phyloP scores from a whole-genome alignment of 208 protist genomes.

The Acanthamoeba royreba region DNA sequence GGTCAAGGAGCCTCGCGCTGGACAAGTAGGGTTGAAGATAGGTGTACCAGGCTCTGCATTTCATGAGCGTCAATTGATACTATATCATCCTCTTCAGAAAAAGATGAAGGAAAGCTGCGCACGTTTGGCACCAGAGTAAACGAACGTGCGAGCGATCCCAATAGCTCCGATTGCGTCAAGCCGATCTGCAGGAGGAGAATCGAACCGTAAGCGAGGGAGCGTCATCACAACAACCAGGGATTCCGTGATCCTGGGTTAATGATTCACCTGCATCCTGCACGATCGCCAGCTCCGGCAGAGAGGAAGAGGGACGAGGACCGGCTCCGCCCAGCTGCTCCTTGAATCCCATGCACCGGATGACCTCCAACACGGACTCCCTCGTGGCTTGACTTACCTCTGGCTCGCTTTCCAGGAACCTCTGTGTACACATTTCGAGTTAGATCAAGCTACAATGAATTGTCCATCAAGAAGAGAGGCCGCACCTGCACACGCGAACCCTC shows the following conservation, averaged over 20 bases:
- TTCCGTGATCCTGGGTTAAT: neutral
- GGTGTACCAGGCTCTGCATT: neutral
- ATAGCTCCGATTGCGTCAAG: conserved; percentile 75
- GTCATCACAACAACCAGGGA: neutral
- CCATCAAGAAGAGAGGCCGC: neutral
- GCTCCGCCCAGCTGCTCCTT: conserved; percentile 57
- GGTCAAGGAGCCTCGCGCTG: neutral
- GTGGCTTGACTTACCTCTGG: neutral
- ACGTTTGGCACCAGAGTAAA: conserved; percentile 41
- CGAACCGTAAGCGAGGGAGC: neutral
- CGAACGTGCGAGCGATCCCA: conserved; percentile 63
- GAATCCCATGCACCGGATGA: conserved; percentile 55
- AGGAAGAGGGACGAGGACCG: neutral
- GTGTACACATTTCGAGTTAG: neutral
- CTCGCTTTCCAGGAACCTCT: neutral
- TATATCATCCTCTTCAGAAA: neutral
- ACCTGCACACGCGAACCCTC: neutral
- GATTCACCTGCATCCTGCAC: conserved; percentile 68
- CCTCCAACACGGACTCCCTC: neutral
- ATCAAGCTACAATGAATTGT: neutral
- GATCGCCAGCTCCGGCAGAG: conserved; percentile 31
- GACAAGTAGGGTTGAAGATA: neutral
- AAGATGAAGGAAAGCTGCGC: neutral
- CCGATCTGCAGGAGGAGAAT: neutral
- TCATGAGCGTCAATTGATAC: neutral